phyloP scores from a whole-genome alignment of 257 asterid genomes.

The Lycium barbarum region DNA sequence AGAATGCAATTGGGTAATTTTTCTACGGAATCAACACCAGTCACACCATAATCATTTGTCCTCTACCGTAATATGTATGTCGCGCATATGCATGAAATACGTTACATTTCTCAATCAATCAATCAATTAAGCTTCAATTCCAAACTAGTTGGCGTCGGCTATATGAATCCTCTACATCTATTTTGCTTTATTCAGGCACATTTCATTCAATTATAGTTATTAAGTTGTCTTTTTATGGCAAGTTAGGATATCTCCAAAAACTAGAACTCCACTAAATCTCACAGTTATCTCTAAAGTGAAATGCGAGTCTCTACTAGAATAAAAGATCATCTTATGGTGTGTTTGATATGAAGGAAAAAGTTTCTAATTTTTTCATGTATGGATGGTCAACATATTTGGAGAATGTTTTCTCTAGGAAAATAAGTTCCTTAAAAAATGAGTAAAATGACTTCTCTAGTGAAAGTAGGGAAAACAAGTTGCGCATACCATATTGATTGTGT shows the following conservation, averaged over 20 bases:
- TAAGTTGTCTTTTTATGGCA: not conserved
- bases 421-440: no score
- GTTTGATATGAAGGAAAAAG: no score
- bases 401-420: no score
- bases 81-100: not conserved
- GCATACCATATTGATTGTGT: no score
- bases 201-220: not conserved
- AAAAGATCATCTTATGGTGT: not conserved
- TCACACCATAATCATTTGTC: not conserved
- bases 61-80: not conserved
- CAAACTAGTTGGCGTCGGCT: not conserved
- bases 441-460: no score
- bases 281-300: not conserved
- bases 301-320: not conserved
- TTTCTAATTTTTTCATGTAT: no score
- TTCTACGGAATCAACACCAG: conserved; percentile 3
- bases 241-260: not conserved
- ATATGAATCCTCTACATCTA: not conserved
- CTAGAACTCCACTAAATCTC: not conserved
- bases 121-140: not conserved
- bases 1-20: not conserved
- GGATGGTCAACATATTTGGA: no score
- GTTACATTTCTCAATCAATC: not conserved
- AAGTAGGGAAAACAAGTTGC: no score
- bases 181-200: not conserved